Conservation (phyloP, 2,329 filamentous ascomycete genomes). For the Elsinoe perseae region DNA sequence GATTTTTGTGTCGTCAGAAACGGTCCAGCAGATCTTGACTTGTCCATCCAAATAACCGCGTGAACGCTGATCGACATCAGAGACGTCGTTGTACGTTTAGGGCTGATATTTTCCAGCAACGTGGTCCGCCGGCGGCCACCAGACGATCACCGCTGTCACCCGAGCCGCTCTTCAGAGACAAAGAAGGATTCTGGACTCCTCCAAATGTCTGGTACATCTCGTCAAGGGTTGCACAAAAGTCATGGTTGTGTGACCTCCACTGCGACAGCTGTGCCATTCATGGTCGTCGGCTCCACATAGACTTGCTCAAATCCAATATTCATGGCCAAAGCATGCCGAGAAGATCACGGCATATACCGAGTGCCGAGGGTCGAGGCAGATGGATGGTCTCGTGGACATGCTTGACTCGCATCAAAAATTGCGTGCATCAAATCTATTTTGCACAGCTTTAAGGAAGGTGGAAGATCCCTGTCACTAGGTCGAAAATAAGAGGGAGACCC, state of each 20-base stretch:
- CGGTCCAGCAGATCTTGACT: not conserved
- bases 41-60: not conserved
- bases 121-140: slow-evolving; percentile 9
- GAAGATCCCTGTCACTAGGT: not conserved
- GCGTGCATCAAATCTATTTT: not conserved
- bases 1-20: not conserved
- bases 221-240: not conserved
- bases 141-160: slow-evolving; percentile 1
- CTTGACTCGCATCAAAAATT: not conserved
- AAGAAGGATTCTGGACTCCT: not conserved
- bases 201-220: not conserved
- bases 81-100: slow-evolving; percentile 12
- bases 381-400: not conserved
- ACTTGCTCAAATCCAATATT: not conserved
- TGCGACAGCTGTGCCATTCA: not conserved
- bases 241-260: not conserved
- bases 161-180: not conserved
- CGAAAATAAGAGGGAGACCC: not conserved
- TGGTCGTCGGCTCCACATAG: not conserved
- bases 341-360: not conserved
- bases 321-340: not conserved
- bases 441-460: not conserved
- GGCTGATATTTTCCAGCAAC: slow-evolving; percentile 8
- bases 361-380: not conserved
- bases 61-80: slow-evolving; percentile 8